A percentile compares a stretch with the other conserved stretches of the same genome.
Conservation (phyloP, 78 protist species). For the Tieghemostelium lacteum region DNA sequence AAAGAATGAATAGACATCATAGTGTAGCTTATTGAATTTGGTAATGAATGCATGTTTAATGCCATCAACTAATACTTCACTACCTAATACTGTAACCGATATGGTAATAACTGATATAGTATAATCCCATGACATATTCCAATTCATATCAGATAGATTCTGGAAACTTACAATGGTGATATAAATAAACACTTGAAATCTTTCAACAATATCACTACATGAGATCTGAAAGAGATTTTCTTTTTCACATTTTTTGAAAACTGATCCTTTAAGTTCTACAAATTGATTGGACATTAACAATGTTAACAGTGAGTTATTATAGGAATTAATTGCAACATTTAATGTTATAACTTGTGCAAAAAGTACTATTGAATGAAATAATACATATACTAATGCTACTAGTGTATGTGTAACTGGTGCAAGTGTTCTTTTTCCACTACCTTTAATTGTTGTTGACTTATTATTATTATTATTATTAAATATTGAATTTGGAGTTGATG, state of each 20-base stretch:
- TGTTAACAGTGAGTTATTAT: slow-evolving; percentile 87
- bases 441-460: not conserved
- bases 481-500: not conserved
- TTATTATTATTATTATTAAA: not conserved
- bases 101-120: not conserved
- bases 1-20: slow-evolving; percentile 52
- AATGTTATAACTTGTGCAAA: slow-evolving; percentile 85
- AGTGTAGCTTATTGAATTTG: slow-evolving; percentile 82
- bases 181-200: slow-evolving; percentile 82
- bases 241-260: slow-evolving; percentile 86
- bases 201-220: slow-evolving; percentile 89
- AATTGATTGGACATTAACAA: slow-evolving; percentile 92
- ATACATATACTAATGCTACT: slow-evolving; percentile 64
- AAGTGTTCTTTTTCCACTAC: not conserved
- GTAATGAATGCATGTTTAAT: slow-evolving; percentile 94
- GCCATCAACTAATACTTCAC: slow-evolving; percentile 89
- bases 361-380: slow-evolving; percentile 63
- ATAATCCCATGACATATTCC: slow-evolving; percentile 22
- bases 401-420: slow-evolving; percentile 64
- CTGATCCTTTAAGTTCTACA: slow-evolving; percentile 91
- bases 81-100: slow-evolving; percentile 18
- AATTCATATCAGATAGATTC: slow-evolving; percentile 55
- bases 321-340: slow-evolving; percentile 93
- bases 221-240: slow-evolving; percentile 84
- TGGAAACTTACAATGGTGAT: slow-evolving; percentile 71